phyloP scores from a whole-genome alignment of 1,284 basidiomycete species.

The Meira miltonrushii region DNA sequence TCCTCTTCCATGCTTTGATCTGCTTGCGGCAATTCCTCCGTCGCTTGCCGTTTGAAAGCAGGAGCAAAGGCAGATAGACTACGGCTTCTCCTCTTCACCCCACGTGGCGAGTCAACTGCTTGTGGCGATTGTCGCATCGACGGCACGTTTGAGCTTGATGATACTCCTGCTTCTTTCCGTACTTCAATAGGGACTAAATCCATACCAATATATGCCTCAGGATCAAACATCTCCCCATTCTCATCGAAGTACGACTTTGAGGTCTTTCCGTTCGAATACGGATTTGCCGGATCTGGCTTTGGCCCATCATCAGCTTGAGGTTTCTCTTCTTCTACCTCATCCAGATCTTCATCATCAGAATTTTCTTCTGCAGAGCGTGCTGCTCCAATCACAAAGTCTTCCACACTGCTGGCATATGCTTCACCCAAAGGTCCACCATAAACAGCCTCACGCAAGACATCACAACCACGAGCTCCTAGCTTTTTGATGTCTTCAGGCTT shows the following conservation, averaged over 20 bases:
- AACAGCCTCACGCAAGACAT: background rate
- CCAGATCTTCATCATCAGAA: background rate
- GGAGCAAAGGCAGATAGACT: background rate
- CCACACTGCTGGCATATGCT: constrained; percentile 9
- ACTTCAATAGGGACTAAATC: constrained; percentile 6
- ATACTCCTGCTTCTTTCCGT: constrained; percentile 7
- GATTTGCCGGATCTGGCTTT: background rate
- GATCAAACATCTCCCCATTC: constrained; percentile 2
- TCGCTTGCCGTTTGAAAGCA: background rate
- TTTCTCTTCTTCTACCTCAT: background rate
- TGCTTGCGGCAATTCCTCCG: background rate
- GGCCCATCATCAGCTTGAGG: background rate
- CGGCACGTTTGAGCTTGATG: background rate
- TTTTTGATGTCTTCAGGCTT: background rate
- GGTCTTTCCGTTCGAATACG: background rate
- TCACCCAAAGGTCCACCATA: constrained; percentile 7
- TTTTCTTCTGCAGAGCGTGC: background rate
- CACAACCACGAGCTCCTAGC: background rate
- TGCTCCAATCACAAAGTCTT: constrained; percentile 7
- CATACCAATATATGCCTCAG: constrained; percentile 9
- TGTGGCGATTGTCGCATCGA: background rate
- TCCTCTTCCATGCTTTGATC: background rate
- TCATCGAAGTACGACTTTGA: constrained; percentile 4
- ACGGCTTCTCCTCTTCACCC: constrained; percentile 3
- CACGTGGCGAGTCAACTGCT: background rate